phyloP scores from a whole-genome alignment of 192 early-diverging fungal genomes.

The Coemansia sp. region DNA sequence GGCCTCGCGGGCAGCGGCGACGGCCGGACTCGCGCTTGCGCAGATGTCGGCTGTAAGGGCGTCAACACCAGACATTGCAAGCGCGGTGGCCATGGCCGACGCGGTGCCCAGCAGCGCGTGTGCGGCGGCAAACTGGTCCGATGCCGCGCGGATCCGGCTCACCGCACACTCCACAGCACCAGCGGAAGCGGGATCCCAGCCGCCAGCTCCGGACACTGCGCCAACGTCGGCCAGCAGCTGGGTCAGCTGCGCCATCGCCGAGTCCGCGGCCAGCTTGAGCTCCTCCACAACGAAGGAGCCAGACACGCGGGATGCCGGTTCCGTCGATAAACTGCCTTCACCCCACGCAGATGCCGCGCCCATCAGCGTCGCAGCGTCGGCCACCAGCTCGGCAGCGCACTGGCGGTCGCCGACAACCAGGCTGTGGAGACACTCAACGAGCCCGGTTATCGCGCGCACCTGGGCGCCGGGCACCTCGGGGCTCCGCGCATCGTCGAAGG shows the following conservation, averaged over 20 bases:
- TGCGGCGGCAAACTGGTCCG: conserved; percentile 7
- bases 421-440: conserved; percentile 32
- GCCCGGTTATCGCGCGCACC: conserved; percentile 23
- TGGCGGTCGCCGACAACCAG: conserved; percentile 27
- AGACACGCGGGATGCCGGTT: neutral
- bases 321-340: neutral
- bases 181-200: conserved; percentile 18
- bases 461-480: conserved; percentile 38
- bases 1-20: neutral
- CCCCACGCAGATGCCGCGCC: conserved; percentile 23
- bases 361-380: conserved; percentile 33
- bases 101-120: conserved; percentile 13
- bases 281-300: neutral
- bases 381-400: conserved; percentile 26
- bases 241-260: conserved; percentile 11
- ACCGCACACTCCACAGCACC: conserved; percentile 8
- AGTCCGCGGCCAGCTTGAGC: conserved; percentile 30
- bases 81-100: neutral
- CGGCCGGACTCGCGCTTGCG: neutral
- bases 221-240: conserved; percentile 26
- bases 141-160: conserved; percentile 1
- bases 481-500: conserved; percentile 33
- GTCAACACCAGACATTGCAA: conserved; percentile 17
- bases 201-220: conserved; percentile 20
- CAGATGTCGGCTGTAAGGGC: neutral